Conservation (phyloP, 495 filamentous ascomycete genomes). For the Xanthoparmelia taractica region DNA sequence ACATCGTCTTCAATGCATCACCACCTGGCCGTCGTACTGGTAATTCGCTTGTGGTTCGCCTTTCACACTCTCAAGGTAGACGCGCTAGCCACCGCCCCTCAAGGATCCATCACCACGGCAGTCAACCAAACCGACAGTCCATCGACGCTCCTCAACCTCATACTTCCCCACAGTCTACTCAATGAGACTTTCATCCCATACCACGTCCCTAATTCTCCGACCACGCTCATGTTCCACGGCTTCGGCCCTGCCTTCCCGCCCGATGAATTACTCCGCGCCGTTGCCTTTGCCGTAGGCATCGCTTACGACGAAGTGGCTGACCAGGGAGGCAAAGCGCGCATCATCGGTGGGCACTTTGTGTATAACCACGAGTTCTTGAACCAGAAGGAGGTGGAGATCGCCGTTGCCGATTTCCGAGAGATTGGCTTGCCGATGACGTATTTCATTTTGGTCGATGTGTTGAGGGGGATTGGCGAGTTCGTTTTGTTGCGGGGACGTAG, state of each 20-base stretch:
- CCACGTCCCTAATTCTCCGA: neutral
- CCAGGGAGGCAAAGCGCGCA: neutral
- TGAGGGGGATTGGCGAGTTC: conserved; percentile 5
- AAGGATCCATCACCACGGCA: neutral
- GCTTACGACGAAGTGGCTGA: too few relatives aligned
- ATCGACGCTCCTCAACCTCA: neutral
- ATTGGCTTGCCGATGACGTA: conserved; percentile 1
- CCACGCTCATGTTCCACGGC: neutral
- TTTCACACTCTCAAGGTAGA: neutral
- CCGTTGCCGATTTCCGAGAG: conserved; percentile 4
- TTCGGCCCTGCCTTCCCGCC: neutral
- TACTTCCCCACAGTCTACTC: neutral
- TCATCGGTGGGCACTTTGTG: neutral
- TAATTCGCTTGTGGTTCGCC: neutral
- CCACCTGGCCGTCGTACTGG: neutral
- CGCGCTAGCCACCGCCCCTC: neutral
- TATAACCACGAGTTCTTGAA: neutral
- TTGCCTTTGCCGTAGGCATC: neutral
- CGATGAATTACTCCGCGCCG: neutral
- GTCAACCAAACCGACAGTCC: neutral
- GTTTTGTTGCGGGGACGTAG: neutral
- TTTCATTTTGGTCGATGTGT: neutral
- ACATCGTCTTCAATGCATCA: neutral
- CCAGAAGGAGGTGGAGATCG: neutral
- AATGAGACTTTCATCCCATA: neutral